phyloP scores from a whole-genome alignment of 2,329 filamentous ascomycete genomes.

The Fusarium neocosmosporiellum region DNA sequence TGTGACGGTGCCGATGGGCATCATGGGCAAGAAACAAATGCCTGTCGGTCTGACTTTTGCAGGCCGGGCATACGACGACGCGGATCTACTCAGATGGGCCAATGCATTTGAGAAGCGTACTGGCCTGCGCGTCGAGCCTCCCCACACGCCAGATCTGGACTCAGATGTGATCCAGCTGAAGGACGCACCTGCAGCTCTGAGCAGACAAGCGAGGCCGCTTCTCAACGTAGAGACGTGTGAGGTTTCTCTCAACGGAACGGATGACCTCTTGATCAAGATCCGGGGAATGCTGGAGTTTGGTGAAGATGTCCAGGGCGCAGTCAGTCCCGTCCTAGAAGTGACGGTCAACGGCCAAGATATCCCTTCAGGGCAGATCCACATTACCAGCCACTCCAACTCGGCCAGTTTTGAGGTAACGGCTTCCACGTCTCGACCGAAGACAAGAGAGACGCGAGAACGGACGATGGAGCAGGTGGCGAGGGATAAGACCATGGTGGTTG shows the following conservation, averaged over 20 bases:
- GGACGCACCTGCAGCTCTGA: too few relatives aligned
- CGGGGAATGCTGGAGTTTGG: neutral
- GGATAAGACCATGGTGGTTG: slow-evolving; percentile 11
- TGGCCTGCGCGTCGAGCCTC: slow-evolving; percentile 7
- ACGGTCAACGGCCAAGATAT: neutral
- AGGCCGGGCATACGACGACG: slow-evolving; percentile 60
- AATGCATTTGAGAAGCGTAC: slow-evolving; percentile 29
- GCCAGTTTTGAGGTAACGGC: neutral
- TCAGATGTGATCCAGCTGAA: neutral
- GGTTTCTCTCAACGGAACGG: neutral
- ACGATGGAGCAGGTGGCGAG: neutral
- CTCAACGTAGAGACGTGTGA: neutral
- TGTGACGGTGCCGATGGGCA: slow-evolving; percentile 64
- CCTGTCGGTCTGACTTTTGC: slow-evolving; percentile 65
- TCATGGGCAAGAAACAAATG: slow-evolving; percentile 58
- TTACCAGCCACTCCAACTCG: neutral
- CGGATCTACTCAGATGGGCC: slow-evolving; percentile 39
- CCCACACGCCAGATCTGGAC: slow-evolving; percentile 12
- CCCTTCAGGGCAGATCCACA: neutral
- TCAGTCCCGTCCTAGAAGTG: neutral
- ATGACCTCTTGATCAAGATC: neutral
- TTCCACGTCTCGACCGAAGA: neutral
- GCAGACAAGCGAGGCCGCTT: neutral
- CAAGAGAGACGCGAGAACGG: neutral
- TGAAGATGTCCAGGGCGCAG: neutral